These are phyloP conservation scores for Cordyceps tenuipes DNA, from an alignment of 2,329 filamentous ascomycete genomes.

Conservation along the genomic window DNA sequence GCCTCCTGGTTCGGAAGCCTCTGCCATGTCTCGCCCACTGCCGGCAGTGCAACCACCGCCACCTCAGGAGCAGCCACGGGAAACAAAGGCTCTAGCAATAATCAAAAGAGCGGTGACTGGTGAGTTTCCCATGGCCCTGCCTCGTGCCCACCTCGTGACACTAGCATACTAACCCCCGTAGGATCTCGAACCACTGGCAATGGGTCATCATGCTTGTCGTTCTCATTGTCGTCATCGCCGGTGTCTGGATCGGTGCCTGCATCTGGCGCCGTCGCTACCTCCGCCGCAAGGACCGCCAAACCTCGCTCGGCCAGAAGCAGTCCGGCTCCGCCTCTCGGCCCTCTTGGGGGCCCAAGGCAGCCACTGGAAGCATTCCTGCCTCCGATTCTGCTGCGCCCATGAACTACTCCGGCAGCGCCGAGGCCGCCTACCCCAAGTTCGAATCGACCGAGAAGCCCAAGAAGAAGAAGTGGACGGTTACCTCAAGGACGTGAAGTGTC, in stretches of 20 bases:
- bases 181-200: slow-evolving; percentile 62
- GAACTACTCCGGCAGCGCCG: slow-evolving; percentile 13
- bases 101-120: background rate
- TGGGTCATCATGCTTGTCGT: slow-evolving; percentile 79
- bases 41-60: slow-evolving; percentile 12
- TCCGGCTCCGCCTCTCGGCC: slow-evolving; percentile 28
- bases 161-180: slow-evolving; percentile 22
- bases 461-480: slow-evolving; percentile 41
- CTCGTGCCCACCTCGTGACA: slow-evolving; percentile 1
- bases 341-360: slow-evolving; percentile 27
- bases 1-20: slow-evolving; percentile 62
- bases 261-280: slow-evolving; percentile 68
- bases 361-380: slow-evolving; percentile 1
- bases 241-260: slow-evolving; percentile 58
- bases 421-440: slow-evolving; percentile 15
- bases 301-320: slow-evolving; percentile 28
- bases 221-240: slow-evolving; percentile 58
- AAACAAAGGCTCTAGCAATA: background rate
- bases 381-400: slow-evolving; percentile 1
- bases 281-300: slow-evolving; percentile 54
- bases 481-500: slow-evolving; percentile 30
- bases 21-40: slow-evolving; percentile 41
- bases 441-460: slow-evolving; percentile 30
- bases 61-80: background rate
- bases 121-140: background rate